These are phyloP conservation scores for Termitomyces sp. DNA, from an alignment of 768 basidiomycete genomes.

Conservation along the genomic window DNA sequence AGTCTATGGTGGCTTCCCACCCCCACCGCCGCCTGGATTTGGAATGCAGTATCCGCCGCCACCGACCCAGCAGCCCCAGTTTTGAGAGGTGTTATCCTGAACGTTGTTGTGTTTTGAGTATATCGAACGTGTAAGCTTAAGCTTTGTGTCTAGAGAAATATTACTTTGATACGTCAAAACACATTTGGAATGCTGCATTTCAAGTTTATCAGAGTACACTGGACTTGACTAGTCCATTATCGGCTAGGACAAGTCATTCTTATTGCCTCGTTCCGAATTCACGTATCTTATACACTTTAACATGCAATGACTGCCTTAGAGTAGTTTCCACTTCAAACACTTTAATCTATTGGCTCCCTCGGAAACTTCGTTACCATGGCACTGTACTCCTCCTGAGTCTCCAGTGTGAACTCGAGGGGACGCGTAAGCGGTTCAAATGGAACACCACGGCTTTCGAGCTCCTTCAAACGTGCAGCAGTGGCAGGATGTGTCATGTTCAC, in stretches of 20 bases:
- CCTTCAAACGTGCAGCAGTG: slow-evolving; percentile 37
- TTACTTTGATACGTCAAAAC: not conserved
- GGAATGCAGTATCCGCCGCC: slow-evolving; percentile 40
- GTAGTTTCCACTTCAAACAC: not conserved
- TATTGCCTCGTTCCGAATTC: not conserved
- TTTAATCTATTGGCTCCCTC: slow-evolving; percentile 26
- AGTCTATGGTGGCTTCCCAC: slow-evolving; percentile 51
- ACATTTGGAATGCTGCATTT: not conserved
- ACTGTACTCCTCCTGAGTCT: slow-evolving; percentile 27
- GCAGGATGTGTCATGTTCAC: slow-evolving; percentile 39
- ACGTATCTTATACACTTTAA: not conserved
- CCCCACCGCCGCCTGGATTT: slow-evolving; percentile 67
- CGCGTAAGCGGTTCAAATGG: slow-evolving; percentile 35
- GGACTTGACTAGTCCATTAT: not conserved
- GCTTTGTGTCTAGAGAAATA: not conserved
- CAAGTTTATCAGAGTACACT: not conserved
- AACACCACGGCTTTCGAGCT: slow-evolving; percentile 32
- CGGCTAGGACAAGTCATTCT: not conserved
- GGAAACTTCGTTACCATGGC: slow-evolving; percentile 20
- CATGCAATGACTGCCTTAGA: not conserved
- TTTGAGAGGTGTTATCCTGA: slow-evolving; percentile 12
- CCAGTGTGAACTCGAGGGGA: slow-evolving; percentile 33
- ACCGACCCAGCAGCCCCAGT: slow-evolving; percentile 37
- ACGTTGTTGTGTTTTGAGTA: not conserved
- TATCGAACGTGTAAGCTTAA: slow-evolving; percentile 13